phyloP scores from a whole-genome alignment of 1,139 yeast genomes.

The Yamadazyma diospyri region DNA sequence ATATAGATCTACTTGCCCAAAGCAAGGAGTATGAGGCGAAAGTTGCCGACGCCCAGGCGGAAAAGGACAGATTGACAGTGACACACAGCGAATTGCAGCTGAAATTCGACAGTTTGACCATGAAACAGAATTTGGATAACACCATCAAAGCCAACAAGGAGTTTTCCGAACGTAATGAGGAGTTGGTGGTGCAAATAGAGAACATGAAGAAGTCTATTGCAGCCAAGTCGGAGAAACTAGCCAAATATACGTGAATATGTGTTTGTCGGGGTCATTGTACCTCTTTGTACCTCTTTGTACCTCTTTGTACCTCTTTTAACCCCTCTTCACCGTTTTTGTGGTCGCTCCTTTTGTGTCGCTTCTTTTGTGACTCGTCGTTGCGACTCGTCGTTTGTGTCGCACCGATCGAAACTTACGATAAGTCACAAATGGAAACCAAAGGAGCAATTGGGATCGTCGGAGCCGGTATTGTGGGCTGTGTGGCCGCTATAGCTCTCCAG shows the following conservation, averaged over 20 bases:
- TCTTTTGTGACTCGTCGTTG: no score
- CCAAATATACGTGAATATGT: conserved; percentile 6
- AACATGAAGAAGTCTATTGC: conserved; percentile 19
- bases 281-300: no score
- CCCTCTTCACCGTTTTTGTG: no score
- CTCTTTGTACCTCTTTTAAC: no score
- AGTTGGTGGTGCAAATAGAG: conserved; percentile 33
- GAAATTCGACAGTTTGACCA: conserved; percentile 36
- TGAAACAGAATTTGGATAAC: conserved; percentile 44
- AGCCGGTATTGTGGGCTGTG: conserved; percentile 88
- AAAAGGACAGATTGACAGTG: conserved; percentile 20
- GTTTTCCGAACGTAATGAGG: conserved; percentile 35
- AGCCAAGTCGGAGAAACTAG: conserved; percentile 19
- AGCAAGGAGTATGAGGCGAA: conserved; percentile 27
- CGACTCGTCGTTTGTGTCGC: no score
- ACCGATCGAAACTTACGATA: no score
- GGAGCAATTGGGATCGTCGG: conserved; percentile 55
- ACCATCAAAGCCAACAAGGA: conserved; percentile 46
- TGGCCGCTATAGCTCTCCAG: conserved; percentile 78
- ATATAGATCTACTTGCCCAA: conserved; percentile 37
- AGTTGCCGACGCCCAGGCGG: conserved; percentile 22
- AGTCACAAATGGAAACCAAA: neutral
- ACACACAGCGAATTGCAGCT: conserved; percentile 22
- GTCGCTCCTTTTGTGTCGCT: no score
- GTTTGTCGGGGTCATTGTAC: no score